Percentiles rank a stretch among this genome's conserved stretches.
Evolutionary conservation across 768 basidiomycete genomes (phyloP).

Genomic region (Tricholoma flavovirens): DNA sequence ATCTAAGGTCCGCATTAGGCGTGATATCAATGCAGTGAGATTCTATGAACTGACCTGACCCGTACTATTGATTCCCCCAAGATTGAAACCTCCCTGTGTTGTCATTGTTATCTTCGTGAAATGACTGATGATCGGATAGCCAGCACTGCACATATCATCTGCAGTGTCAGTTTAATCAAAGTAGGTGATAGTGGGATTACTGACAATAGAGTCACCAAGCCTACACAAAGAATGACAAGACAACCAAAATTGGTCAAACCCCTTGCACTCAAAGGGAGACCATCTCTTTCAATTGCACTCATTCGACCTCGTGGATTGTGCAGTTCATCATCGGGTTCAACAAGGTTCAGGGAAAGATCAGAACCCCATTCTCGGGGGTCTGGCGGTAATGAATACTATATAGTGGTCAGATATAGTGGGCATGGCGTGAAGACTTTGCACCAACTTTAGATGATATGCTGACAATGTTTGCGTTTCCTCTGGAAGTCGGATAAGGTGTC

Average conservation of each 20-base stretch:
- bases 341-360: slow-evolving; percentile 33
- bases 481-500: slow-evolving; percentile 15
- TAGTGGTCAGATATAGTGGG: neutral
- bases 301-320: slow-evolving; percentile 42
- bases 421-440: neutral
- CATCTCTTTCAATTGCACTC: slow-evolving; percentile 13
- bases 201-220: slow-evolving; percentile 56
- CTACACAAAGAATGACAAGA: slow-evolving; percentile 41
- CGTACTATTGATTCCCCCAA: slow-evolving; percentile 47
- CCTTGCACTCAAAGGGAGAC: slow-evolving; percentile 40
- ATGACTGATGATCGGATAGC: slow-evolving; percentile 32
- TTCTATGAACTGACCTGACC: slow-evolving; percentile 1
- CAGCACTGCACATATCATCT: slow-evolving; percentile 22
- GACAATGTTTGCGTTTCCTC: neutral
- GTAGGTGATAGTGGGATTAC: slow-evolving; percentile 25
- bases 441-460: slow-evolving; percentile 16
- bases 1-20: slow-evolving; percentile 34
- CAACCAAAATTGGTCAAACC: slow-evolving; percentile 62
- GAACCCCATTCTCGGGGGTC: slow-evolving; percentile 54
- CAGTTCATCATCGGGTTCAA: slow-evolving; percentile 53
- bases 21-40: neutral
- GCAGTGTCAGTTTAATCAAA: neutral
- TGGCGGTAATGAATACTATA: slow-evolving; percentile 45
- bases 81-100: slow-evolving; percentile 29
- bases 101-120: slow-evolving; percentile 18